Evolutionary conservation across 768 basidiomycete genomes (phyloP), one percentile per base, ranked within the genome.

Genomic region (Agrocybe chaxingu): DNA sequence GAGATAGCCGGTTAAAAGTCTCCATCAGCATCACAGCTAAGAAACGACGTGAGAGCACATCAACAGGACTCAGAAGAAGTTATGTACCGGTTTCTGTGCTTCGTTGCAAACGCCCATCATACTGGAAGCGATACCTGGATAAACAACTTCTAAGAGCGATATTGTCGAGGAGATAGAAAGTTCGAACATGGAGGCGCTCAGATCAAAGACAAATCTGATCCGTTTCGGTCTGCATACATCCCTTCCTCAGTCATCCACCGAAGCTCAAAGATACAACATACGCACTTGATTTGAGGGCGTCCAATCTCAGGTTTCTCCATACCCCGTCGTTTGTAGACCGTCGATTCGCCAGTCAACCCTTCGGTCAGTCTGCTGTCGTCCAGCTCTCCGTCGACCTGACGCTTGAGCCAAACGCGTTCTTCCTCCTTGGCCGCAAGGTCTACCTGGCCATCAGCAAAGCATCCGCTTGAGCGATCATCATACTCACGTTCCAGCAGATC

Each of bases 1-100:
- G 64, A 7, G 80, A 78, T 11, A 87, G 67, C 4, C 77, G 75
- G 41, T 80, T 76, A 57, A 87, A 85, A 2, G 81, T 83, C 59
- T 87, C 85, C 83, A 87, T 85, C 39, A 87, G 62, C 85, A 85
- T 87, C 7, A 80, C 81, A n/a, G 82, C 83, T 84, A 53, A 8
- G 18, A 30, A n/a, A 44, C 35, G 8, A 30, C 8, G 8, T 32
- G 37, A 12, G 8, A 34, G 13, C 31, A 4, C 11, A 9, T 48
- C 12, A 43, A 39, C 29, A 37, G 41, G 32, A 37, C 11, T n/a
- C 31, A 6, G 31, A 34, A 16, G 4, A 34, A 31, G 16, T 4
- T 12, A 48, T 62, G 29, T 55, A 82, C 84, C 84, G 47, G 84
- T 84, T 62, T 87, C 84, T 67, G 82, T 69, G 60, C 80, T 83